Percentiles rank a stretch among this genome's conserved stretches.
Evolutionary conservation across 371 early-diverging fungal species (phyloP).

Genomic region (Basidiobolus meristosporus): DNA sequence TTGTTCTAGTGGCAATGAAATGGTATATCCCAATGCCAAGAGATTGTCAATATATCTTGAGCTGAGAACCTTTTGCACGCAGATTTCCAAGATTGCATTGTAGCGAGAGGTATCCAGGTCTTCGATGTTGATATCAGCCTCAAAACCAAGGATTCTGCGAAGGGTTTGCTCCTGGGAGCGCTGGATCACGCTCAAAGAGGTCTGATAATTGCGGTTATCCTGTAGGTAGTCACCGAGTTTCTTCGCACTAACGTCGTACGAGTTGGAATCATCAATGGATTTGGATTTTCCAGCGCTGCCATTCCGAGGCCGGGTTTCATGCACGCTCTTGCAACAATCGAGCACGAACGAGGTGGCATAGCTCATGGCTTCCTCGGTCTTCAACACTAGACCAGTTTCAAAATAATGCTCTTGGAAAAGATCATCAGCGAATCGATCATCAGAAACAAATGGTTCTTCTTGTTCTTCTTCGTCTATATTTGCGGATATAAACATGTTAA

Average conservation of each 20-base stretch:
- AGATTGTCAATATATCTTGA: slow-evolving; percentile 9
- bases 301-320: too few species aligned
- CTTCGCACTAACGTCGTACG: too few species aligned
- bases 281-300: too few species aligned
- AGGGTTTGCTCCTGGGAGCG: not conserved
- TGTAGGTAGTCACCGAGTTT: too few species aligned
- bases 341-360: too few species aligned
- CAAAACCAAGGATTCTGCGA: not conserved
- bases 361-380: too few species aligned
- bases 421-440: not conserved
- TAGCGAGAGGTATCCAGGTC: not conserved
- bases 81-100: too few species aligned
- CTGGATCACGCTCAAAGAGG: too few species aligned
- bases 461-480: not conserved
- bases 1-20: slow-evolving; percentile 8
- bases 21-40: slow-evolving; percentile 13
- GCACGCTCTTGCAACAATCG: too few species aligned
- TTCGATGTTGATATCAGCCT: not conserved
- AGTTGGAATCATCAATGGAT: too few species aligned
- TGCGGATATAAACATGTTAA: not conserved
- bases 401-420: too few species aligned
- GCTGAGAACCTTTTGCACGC: not conserved
- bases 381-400: too few species aligned
- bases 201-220: not conserved
- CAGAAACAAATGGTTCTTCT: not conserved